These are phyloP conservation scores for Venturia pyrina DNA, from an alignment of 2,329 filamentous ascomycete genomes.

Conservation along the genomic window DNA sequence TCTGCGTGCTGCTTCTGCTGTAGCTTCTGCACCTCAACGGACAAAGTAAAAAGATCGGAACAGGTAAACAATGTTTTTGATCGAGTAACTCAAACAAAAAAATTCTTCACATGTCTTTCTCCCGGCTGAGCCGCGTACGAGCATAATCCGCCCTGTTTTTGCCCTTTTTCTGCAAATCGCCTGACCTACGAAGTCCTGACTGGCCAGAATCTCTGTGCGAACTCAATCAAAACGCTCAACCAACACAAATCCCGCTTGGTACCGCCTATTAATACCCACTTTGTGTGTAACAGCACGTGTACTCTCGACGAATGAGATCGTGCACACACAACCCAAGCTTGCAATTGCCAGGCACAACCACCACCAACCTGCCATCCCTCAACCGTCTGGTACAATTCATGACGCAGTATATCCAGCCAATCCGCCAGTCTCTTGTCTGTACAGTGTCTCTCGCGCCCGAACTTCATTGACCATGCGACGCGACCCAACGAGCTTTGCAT, in stretches of 20 bases:
- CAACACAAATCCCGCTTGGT: not conserved
- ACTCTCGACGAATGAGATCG: not conserved
- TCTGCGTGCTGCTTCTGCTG: not conserved
- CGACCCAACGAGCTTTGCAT: not conserved
- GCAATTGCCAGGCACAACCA: conserved; percentile 3
- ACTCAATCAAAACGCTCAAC: not conserved
- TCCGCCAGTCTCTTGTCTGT: not conserved
- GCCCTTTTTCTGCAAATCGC: not conserved
- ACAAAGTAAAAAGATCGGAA: not conserved
- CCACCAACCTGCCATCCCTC: conserved; percentile 1
- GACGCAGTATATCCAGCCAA: not conserved
- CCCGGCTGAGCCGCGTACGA: not conserved
- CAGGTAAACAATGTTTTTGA: not conserved
- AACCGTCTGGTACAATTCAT: not conserved
- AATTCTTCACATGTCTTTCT: not conserved
- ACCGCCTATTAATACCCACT: not conserved
- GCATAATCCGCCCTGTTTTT: not conserved
- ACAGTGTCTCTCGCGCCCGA: not conserved
- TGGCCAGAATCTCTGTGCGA: not conserved
- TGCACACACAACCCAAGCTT: not conserved
- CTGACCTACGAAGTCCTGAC: not conserved
- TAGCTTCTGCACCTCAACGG: not conserved
- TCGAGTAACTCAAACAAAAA: not conserved
- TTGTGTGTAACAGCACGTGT: not conserved
- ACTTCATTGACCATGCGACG: not conserved